Percentiles rank a stretch among this genome's conserved stretches.
Conservation (phyloP, 768 basidiomycete species). For the Naganishia kalamii region DNA sequence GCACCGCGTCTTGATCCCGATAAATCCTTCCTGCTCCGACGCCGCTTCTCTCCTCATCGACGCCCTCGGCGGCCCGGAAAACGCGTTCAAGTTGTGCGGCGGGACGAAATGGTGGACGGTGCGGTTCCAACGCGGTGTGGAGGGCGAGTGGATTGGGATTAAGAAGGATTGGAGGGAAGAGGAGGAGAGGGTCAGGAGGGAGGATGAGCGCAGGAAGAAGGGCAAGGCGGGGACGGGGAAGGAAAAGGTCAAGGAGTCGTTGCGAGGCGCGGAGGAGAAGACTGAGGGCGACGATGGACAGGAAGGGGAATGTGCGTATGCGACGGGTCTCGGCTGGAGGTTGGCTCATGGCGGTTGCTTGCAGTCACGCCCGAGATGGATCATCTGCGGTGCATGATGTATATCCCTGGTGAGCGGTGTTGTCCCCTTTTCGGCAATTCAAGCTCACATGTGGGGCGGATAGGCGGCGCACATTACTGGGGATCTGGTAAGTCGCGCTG, state of each 20-base stretch:
- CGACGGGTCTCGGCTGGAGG: background rate
- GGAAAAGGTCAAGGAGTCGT: conserved; percentile 24
- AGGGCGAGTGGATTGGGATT: conserved; percentile 80
- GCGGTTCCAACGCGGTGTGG: conserved; percentile 70
- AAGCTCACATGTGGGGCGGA: too few species aligned
- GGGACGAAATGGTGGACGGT: conserved; percentile 99
- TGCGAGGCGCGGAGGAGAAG: too few species aligned
- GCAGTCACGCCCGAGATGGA: conserved; percentile 62
- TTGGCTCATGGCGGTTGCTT: background rate
- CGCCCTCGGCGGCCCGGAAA: conserved; percentile 72
- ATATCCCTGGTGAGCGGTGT: conserved; percentile 70
- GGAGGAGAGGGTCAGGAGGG: conserved; percentile 47
- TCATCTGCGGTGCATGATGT: conserved; percentile 75
- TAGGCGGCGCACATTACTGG: conserved; percentile 46
- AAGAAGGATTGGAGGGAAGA: conserved; percentile 74
- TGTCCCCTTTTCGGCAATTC: too few species aligned
- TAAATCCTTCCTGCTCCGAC: conserved; percentile 63
- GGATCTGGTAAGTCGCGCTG: conserved; percentile 26
- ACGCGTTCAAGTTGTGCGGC: conserved; percentile 65
- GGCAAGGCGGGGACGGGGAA: conserved; percentile 27
- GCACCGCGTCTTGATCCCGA: conserved; percentile 63
- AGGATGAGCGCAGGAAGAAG: conserved; percentile 42
- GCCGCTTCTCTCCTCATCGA: conserved; percentile 67
- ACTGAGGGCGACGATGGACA: conserved; percentile 21
- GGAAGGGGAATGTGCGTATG: conserved; percentile 29